Evolutionary conservation across 2,329 filamentous ascomycete species (phyloP).

Genomic region (Xylaria sp.): DNA sequence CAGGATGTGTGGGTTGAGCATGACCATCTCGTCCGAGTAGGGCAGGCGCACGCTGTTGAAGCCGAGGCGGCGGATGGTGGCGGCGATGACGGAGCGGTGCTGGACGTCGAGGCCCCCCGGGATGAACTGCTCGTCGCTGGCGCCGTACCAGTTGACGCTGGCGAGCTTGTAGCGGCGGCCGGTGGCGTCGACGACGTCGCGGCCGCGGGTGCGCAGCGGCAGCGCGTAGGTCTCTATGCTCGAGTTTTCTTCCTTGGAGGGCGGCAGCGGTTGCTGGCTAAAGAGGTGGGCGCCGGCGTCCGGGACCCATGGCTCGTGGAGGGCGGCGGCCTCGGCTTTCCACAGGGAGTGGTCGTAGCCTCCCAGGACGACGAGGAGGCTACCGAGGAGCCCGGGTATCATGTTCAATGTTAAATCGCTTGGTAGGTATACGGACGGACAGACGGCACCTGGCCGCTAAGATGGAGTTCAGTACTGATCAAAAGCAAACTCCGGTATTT

Average conservation of each 20-base stretch:
- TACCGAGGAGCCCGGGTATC: slow-evolving; percentile 42
- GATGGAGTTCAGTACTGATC: slow-evolving; percentile 10
- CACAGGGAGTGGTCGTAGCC: slow-evolving; percentile 48
- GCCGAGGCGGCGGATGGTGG: slow-evolving; percentile 61
- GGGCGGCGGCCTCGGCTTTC: slow-evolving; percentile 47
- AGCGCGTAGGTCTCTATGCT: slow-evolving; percentile 54
- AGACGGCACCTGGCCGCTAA: background rate
- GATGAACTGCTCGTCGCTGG: slow-evolving; percentile 67
- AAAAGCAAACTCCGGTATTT: slow-evolving; percentile 14
- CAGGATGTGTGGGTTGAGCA: slow-evolving; percentile 58
- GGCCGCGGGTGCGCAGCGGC: slow-evolving; percentile 61
- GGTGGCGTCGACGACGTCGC: slow-evolving; percentile 61
- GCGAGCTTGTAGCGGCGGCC: slow-evolving; percentile 63
- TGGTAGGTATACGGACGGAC: background rate
- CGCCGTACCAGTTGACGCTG: slow-evolving; percentile 73
- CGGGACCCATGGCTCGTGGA: slow-evolving; percentile 52
- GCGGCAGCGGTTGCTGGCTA: slow-evolving; percentile 50
- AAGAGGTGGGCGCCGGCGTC: slow-evolving; percentile 52
- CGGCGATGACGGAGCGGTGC: slow-evolving; percentile 63
- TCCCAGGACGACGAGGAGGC: slow-evolving; percentile 39
- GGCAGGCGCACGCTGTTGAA: slow-evolving; percentile 73
- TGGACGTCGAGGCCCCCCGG: slow-evolving; percentile 65
- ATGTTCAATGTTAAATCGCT: slow-evolving; percentile 21
- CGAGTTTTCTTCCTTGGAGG: slow-evolving; percentile 45
- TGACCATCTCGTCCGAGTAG: slow-evolving; percentile 70